These are phyloP conservation scores for Oryza glumipatula DNA, from an alignment of 176 grass and related monocot species.

Conservation along the genomic window DNA sequence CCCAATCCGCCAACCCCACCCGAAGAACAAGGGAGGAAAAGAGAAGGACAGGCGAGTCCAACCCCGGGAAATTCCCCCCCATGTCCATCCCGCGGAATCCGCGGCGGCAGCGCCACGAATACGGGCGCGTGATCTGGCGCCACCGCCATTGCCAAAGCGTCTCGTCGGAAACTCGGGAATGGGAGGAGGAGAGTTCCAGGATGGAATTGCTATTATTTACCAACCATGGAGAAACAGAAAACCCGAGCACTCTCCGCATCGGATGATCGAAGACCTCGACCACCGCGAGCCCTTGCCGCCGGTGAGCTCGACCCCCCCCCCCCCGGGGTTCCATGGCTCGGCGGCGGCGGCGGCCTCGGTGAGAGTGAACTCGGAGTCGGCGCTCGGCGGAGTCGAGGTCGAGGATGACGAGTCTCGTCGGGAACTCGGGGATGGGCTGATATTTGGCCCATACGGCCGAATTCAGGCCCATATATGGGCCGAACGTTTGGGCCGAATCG, in stretches of 20 bases:
- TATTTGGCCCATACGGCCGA: too few relatives aligned
- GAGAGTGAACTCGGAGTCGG: too few relatives aligned
- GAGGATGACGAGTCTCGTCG: too few relatives aligned
- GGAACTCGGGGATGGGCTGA: too few relatives aligned
- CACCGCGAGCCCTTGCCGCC: neutral
- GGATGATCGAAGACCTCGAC: neutral
- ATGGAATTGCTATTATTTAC: neutral
- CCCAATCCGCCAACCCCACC: constrained; percentile 7
- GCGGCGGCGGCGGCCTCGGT: too few relatives aligned
- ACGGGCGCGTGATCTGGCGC: constrained; percentile 29
- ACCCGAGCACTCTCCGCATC: neutral
- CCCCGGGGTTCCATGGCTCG: too few relatives aligned
- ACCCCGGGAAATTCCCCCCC: neutral
- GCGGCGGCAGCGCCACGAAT: constrained; percentile 7
- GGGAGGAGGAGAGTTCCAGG: neutral
- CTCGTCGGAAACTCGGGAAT: constrained; percentile 6
- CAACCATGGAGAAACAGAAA: too few relatives aligned
- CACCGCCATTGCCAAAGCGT: neutral
- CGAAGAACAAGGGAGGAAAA: neutral
- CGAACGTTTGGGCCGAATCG: too few relatives aligned
- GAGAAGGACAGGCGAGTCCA: neutral
- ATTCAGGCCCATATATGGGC: too few relatives aligned
- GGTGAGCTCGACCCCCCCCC: neutral
- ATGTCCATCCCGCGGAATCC: constrained; percentile 29
- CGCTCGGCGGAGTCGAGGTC: too few relatives aligned